Evolutionary conservation across 345 rosid genomes (phyloP), one percentile per base, ranked within the genome.

Genomic region (Arabidopsis suecica): DNA sequence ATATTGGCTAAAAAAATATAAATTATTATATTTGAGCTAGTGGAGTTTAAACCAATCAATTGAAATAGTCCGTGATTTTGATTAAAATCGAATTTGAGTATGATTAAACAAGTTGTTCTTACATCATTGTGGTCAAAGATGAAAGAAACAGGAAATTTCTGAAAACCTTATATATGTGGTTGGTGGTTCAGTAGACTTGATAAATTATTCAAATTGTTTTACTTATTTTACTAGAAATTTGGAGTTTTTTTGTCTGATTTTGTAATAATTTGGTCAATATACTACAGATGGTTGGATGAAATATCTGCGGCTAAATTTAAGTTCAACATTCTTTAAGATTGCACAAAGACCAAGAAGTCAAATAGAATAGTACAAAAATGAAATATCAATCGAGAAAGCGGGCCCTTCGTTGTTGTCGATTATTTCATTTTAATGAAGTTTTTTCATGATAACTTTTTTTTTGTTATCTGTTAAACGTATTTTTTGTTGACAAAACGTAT

Each of bases 1-100:
- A 23, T 23, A 23, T 23, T 23, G 25, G 25, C 2, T 23, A 23
- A 1, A 23, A 23, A 23, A 23, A 23, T 23, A 23, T 23, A 23
- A 23, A 23, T 23, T 23, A 23, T 23, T 23, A 23, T 23, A 50
- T 5, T 47, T 45, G 74, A n/a, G 65, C 22, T 47, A 63, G 20
- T 55, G 71, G 61, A 53, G 42, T 55, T n/a, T 12, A 47, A 25
- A 56, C 65, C 80, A 63, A 47, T 50, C 36, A 70, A 36, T 32
- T 5, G 56, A 64, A 48, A 22, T 70, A 64, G 72, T 56, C 80
- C 72, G 76, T 71, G 71, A 77, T 47, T 70, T 70, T 64, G 71
- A 44, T 28, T 14, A 23, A 23, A 22, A 44, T 62, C 16, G 61
- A 38, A 70, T 25, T 48, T 5, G 66, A 56, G 67, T 56, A 70